phyloP scores from a whole-genome alignment of 768 basidiomycete genomes.

The Collybia sp. region DNA sequence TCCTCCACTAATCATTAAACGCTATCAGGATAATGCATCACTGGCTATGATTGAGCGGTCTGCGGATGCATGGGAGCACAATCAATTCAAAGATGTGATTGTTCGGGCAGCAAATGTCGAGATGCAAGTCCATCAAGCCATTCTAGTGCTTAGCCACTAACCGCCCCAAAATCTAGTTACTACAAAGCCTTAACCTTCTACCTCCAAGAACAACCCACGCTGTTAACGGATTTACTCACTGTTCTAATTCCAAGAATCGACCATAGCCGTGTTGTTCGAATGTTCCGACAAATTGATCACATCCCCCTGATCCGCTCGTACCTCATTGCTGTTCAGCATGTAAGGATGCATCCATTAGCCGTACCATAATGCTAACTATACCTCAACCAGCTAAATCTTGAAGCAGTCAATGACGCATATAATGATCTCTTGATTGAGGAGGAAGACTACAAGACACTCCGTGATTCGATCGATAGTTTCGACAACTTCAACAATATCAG shows the following conservation, averaged over 20 bases:
- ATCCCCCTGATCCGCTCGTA: conserved; percentile 94
- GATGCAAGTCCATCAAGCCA: conserved; percentile 51
- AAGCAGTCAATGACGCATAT: conserved; percentile 97
- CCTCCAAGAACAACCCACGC: conserved; percentile 86
- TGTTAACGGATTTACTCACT: conserved; percentile 89
- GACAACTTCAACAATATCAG: conserved; percentile 95
- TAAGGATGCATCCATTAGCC: conserved; percentile 28
- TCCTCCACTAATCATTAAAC: neutral
- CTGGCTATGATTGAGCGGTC: conserved; percentile 99
- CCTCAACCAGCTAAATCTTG: conserved; percentile 76
- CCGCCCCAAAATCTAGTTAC: conserved; percentile 48
- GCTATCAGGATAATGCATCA: conserved; percentile 84
- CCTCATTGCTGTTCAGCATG: conserved; percentile 94
- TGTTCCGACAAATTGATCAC: conserved; percentile 94
- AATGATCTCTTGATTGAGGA: conserved; percentile 98
- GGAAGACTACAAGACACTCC: conserved; percentile 96
- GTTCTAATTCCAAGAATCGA: conserved; percentile 94
- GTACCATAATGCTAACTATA: conserved; percentile 2
- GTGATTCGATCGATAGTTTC: conserved; percentile 97
- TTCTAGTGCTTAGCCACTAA: neutral
- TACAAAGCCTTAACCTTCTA: conserved; percentile 96
- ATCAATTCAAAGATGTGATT: conserved; percentile 98
- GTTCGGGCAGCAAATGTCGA: conserved; percentile 97
- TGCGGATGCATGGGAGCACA: conserved; percentile 99
- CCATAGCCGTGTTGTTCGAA: conserved; percentile 91